Evolutionary conservation across 495 filamentous ascomycete species (phyloP).

Genomic region (Usnea hakonensis): DNA sequence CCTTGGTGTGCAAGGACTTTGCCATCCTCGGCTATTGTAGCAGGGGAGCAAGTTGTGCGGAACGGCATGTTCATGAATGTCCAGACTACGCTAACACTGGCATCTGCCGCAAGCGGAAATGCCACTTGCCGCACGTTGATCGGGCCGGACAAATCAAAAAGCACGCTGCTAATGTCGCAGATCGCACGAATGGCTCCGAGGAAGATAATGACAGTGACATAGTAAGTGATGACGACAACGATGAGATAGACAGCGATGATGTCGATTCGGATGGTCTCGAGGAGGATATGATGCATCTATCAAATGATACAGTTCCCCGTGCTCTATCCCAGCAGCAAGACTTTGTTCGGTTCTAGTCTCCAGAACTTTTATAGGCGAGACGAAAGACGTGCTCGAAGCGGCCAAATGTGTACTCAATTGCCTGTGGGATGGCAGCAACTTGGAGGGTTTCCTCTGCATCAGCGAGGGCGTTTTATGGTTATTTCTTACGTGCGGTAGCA

Average conservation of each 20-base stretch:
- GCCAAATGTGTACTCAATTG: neutral
- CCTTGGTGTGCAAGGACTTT: slow-evolving; percentile 78
- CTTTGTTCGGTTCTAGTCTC: slow-evolving; percentile 50
- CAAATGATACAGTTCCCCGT: slow-evolving; percentile 41
- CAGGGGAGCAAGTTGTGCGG: slow-evolving; percentile 66
- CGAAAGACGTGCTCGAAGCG: neutral
- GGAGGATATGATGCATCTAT: slow-evolving; percentile 49
- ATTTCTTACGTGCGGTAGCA: neutral
- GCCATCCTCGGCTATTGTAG: slow-evolving; percentile 85
- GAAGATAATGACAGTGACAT: slow-evolving; percentile 63
- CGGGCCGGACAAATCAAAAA: slow-evolving; percentile 68
- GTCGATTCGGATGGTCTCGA: slow-evolving; percentile 82
- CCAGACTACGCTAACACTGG: slow-evolving; percentile 92
- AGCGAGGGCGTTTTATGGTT: neutral
- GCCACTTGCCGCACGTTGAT: slow-evolving; percentile 80
- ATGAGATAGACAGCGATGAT: slow-evolving; percentile 73
- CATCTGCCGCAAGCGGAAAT: slow-evolving; percentile 71
- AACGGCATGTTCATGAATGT: slow-evolving; percentile 85
- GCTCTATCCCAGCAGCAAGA: slow-evolving; percentile 61
- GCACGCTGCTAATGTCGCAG: slow-evolving; percentile 38
- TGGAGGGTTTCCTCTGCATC: neutral
- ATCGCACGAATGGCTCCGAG: slow-evolving; percentile 22
- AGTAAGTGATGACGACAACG: slow-evolving; percentile 74
- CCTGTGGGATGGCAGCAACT: neutral
- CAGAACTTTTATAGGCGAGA: neutral